A percentile compares a stretch with the other conserved stretches of the same genome.
Evolutionary conservation across 1,284 basidiomycete species (phyloP).

Genomic region (Cystobasidiaceae sp.): DNA sequence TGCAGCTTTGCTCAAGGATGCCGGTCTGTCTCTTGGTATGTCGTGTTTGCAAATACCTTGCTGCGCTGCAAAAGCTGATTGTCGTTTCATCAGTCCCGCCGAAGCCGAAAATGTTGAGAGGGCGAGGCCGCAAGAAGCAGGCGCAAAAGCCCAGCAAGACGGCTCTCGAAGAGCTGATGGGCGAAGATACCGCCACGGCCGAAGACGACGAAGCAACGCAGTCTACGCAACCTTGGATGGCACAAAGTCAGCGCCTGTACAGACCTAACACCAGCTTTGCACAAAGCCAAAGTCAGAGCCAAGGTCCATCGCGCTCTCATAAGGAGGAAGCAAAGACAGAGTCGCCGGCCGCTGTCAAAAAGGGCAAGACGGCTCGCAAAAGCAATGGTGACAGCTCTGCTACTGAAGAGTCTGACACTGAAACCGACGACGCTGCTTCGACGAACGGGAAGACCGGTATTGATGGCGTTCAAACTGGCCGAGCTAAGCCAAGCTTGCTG

Average conservation of each 20-base stretch:
- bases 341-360: background rate
- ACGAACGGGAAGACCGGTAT: background rate
- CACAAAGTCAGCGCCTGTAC: slow-evolving; percentile 15
- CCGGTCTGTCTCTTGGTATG: slow-evolving; percentile 18
- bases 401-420: slow-evolving; percentile 15
- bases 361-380: background rate
- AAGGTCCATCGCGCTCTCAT: background rate
- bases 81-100: slow-evolving; percentile 11
- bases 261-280: slow-evolving; percentile 1
- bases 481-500: slow-evolving; percentile 9
- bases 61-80: background rate
- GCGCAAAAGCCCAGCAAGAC: slow-evolving; percentile 16
- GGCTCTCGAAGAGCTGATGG: slow-evolving; percentile 19
- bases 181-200: background rate
- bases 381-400: slow-evolving; percentile 14
- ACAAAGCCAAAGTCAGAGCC: slow-evolving; percentile 7
- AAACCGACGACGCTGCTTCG: background rate
- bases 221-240: slow-evolving; percentile 5
- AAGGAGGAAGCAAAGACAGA: background rate
- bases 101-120: slow-evolving; percentile 19
- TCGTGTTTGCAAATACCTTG: background rate
- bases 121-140: slow-evolving; percentile 21
- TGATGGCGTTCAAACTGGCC: background rate
- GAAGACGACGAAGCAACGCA: slow-evolving; percentile 4
- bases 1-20: background rate